These are phyloP conservation scores for Fusarium udum DNA, from an alignment of 2,329 filamentous ascomycete genomes.

Conservation along the genomic window DNA sequence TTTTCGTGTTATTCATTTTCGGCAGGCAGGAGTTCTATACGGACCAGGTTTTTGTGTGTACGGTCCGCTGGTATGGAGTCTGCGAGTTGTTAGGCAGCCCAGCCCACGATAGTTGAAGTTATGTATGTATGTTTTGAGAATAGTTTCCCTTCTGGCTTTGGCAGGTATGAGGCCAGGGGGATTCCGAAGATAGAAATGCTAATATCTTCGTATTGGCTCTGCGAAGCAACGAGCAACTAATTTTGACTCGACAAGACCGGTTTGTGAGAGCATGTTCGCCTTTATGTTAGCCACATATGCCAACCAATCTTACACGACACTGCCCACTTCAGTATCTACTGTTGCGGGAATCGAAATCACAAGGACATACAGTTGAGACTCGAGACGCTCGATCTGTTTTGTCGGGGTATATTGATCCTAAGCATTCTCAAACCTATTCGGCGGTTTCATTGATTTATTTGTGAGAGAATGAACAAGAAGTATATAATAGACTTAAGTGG, in stretches of 20 bases:
- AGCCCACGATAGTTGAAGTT: conserved; percentile 32
- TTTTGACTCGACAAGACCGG: neutral
- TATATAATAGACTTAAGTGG: conserved; percentile 1
- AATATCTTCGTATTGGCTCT: conserved; percentile 26
- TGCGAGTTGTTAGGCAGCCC: conserved; percentile 25
- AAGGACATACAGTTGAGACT: neutral
- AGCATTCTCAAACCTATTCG: neutral
- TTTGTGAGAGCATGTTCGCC: neutral
- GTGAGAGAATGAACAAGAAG: neutral
- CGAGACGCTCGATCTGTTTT: neutral
- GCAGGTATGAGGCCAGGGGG: conserved; percentile 15
- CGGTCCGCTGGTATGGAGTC: conserved; percentile 36
- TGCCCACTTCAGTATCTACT: neutral
- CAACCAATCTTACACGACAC: neutral
- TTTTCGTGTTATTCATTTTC: conserved; percentile 19
- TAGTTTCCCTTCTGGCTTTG: conserved; percentile 9
- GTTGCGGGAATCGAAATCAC: neutral
- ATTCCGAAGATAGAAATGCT: conserved; percentile 16
- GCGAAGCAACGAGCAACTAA: neutral
- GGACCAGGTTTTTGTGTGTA: conserved; percentile 29
- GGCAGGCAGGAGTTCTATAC: conserved; percentile 41
- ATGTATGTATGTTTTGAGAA: conserved; percentile 7
- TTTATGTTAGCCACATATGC: neutral
- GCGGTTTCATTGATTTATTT: neutral
- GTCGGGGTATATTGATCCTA: neutral